Base-by-base conservation (phyloP, 1,139 yeast species). In the Yamadazyma conglobata region DNA sequence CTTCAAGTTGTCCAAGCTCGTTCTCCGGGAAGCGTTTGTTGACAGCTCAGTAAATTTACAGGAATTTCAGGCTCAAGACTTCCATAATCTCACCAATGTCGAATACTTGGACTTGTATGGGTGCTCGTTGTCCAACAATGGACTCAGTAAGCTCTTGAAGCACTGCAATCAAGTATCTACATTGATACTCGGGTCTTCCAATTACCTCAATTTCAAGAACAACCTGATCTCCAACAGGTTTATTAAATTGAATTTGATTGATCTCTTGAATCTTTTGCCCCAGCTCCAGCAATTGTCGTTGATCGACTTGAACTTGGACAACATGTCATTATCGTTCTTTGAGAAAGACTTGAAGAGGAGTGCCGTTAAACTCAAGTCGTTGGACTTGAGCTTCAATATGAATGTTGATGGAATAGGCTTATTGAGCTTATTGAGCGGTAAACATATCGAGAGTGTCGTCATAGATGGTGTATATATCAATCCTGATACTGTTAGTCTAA, bases 351-450 rank as follows among this genome's bases (percentile, higher is more conserved):
- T 52, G n/a, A 34, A 33, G 16, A 36, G 22, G 10, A 35, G 34
- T 3, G 33, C 42, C 2, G 39, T 49, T 21, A 33, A 35, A 2
- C 46, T 64, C 17, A 43, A 45, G 10, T 29, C 47, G 2, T 42
- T 67, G 13, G 73, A 67, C 38, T 36, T 67, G 9, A 62, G 72
- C 35, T 65, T 61, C 34, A 62, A 66, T 35, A 37, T 33, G 3
- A 51, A 45, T 25, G 46, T 67, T 4, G 61, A 60, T 32, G 73
- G 73, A 0, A 52, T 60, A 14, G 70, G 71, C 2, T 45, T 67
- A n/a, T 52, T 67, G 34, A 56, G 53, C 31, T 41, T 66, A 10
- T 53, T 64, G 17, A 37, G 38, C 15, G 25, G 25, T 42, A 43
- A 37, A 30, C 31, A 19, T 5, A 32, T 64, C 9, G 52, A 54